Evolutionary conservation across 345 rosid genomes (phyloP), one percentile per base, ranked within the genome.

Genomic region (Arabis alpina): DNA sequence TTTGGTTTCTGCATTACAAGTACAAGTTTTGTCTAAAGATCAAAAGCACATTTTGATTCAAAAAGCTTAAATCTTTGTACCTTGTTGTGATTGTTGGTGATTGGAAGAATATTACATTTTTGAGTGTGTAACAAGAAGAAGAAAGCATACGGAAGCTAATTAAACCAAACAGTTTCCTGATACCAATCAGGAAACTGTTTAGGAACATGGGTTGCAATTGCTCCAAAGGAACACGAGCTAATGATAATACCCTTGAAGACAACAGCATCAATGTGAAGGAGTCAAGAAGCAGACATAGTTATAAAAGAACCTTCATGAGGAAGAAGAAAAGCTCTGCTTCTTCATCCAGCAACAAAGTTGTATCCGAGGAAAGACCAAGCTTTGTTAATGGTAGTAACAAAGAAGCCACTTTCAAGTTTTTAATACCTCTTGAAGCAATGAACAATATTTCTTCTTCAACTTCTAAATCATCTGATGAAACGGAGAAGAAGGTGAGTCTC

Each of bases 151-250:
- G 55, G 50, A 59, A 12, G 65, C 57, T 54, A 57, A 54, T 71
- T 3, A 66, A 55, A 55, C 16, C 51, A 34, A 24, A 28, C 66
- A 48, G 79, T 75, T 77, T 52, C 80, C 72, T 75, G 66, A 13
- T 54, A 59, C 54, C 55, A 15, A 25, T 61, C 72, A 70, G 82
- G 77, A 48, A 67, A 44, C 72, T 73, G 59, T 78, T 64, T 47
- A 64, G 60, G 61, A 74, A 73, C 45, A 94, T 89, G 99, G 97
- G 99, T 3, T 88, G 99, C 84, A 80, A 84, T 64, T 89, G 95
- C 88, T 82, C 95, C 43, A 94, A 91, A 81, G 93, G 81, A 41
- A 50, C 75, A 76, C 76, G 78, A 56, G 81, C 82, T 28, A 68
- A 73, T 64, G 82, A 72, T 3, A 66, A 72, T 3, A 66, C 10